phyloP scores from a whole-genome alignment of 2,329 filamentous ascomycete genomes.

The Ophiosphaerella korrae region DNA sequence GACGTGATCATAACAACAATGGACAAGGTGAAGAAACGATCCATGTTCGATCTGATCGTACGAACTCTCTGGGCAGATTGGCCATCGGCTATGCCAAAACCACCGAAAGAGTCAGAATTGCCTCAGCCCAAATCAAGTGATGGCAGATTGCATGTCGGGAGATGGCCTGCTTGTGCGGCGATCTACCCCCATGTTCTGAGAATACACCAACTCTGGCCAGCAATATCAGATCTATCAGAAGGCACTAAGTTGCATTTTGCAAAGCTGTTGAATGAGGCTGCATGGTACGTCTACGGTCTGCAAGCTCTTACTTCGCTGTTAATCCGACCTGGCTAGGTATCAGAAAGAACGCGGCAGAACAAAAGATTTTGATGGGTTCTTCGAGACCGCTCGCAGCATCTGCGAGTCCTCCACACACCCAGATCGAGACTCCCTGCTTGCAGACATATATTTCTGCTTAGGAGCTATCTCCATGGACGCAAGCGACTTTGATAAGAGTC shows the following conservation, averaged over 20 bases:
- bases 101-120: constrained; percentile 5
- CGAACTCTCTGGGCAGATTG: constrained; percentile 6
- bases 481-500: constrained; percentile 3
- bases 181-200: constrained; percentile 11
- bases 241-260: no score
- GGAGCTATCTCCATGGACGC: constrained; percentile 2
- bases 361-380: constrained; percentile 9
- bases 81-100: constrained; percentile 14
- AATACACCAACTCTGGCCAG: constrained; percentile 8
- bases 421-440: constrained; percentile 5
- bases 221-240: background rate
- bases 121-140: constrained; percentile 8
- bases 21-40: background rate
- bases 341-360: constrained; percentile 11
- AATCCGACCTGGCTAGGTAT: background rate
- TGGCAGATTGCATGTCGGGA: constrained; percentile 1
- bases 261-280: no score
- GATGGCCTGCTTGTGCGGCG: constrained; percentile 7
- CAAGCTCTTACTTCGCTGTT: no score
- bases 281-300: no score
- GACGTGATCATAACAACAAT: constrained; percentile 5
- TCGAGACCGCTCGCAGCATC: constrained; percentile 7
- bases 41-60: constrained; percentile 5
- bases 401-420: constrained; percentile 3
- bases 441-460: constrained; percentile 6